Percentiles rank a stretch among this genome's conserved stretches.
phyloP scores from a whole-genome alignment of 192 early-diverging fungal species.

The Mortierella hygrophila region DNA sequence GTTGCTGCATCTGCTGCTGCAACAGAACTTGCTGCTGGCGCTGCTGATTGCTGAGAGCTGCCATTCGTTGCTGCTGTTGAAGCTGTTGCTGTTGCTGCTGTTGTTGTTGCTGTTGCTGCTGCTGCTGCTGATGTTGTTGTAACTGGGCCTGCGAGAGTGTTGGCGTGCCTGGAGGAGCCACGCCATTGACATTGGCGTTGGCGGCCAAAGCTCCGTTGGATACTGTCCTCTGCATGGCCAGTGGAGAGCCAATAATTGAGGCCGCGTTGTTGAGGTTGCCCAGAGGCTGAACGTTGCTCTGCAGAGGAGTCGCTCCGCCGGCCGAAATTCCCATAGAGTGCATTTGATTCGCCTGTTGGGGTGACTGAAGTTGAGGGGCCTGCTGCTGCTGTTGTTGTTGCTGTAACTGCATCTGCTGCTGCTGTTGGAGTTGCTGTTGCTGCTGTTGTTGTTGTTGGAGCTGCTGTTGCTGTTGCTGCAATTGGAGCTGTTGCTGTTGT shows the following conservation, averaged over 20 bases:
- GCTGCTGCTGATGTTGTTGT: slow-evolving; percentile 33
- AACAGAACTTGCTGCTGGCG: slow-evolving; percentile 21
- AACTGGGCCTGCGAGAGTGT: slow-evolving; percentile 43
- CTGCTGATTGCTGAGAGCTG: neutral
- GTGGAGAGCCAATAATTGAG: slow-evolving; percentile 39
- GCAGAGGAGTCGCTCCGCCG: slow-evolving; percentile 19
- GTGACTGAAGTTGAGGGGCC: slow-evolving; percentile 36
- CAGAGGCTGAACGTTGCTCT: slow-evolving; percentile 10
- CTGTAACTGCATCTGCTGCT: slow-evolving; percentile 22
- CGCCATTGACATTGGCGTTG: slow-evolving; percentile 13
- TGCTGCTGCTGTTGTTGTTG: slow-evolving; percentile 48
- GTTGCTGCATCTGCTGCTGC: slow-evolving; percentile 20
- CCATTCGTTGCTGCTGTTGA: slow-evolving; percentile 12
- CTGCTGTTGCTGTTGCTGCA: slow-evolving; percentile 36
- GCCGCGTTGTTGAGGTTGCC: slow-evolving; percentile 19
- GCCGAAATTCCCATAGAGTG: slow-evolving; percentile 34
- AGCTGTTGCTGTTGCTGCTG: slow-evolving; percentile 14
- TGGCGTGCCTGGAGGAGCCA: slow-evolving; percentile 28
- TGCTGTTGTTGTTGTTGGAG: slow-evolving; percentile 33
- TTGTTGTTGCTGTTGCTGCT: slow-evolving; percentile 16
- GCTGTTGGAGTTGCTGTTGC: slow-evolving; percentile 13
- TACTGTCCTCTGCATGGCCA: slow-evolving; percentile 42
- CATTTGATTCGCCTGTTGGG: slow-evolving; percentile 39
- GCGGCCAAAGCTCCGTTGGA: slow-evolving; percentile 16
- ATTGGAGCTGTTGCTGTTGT: slow-evolving; percentile 11